Conservation (phyloP, 257 asterid species). For the Cynanchum wilfordii region DNA sequence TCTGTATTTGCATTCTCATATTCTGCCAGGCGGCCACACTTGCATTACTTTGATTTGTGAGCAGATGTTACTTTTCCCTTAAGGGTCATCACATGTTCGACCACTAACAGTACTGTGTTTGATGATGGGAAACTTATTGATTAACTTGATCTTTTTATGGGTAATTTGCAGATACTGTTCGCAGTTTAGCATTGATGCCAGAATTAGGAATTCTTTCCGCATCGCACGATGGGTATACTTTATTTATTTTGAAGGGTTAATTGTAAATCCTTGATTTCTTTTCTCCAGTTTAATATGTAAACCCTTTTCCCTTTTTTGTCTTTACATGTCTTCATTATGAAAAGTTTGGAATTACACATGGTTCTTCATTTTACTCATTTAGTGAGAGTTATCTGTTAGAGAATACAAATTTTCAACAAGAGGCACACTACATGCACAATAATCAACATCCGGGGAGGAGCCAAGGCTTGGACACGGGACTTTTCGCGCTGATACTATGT, state of each 20-base stretch:
- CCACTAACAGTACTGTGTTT: too few relatives aligned
- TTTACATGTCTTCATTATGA: neutral
- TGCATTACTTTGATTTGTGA: neutral
- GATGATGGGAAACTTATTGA: neutral
- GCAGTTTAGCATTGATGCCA: constrained; percentile 84
- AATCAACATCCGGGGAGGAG: too few relatives aligned
- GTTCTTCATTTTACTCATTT: neutral
- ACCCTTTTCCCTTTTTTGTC: neutral
- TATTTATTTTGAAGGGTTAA: neutral
- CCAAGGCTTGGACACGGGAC: too few relatives aligned
- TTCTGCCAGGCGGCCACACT: neutral
- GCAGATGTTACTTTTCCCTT: neutral
- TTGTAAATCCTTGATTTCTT: neutral
- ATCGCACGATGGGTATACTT: constrained; percentile 90
- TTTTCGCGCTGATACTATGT: too few relatives aligned
- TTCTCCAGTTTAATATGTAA: neutral
- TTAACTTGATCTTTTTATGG: neutral
- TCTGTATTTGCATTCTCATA: neutral
- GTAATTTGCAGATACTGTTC: constrained; percentile 69
- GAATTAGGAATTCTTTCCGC: constrained; percentile 85
- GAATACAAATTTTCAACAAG: too few relatives aligned
- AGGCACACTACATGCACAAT: too few relatives aligned
- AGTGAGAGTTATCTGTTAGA: too few relatives aligned
- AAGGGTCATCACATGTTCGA: neutral
- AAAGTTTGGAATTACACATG: neutral